Percentiles rank a stretch among this genome's conserved stretches.
These are phyloP conservation scores for Raffaelea deltoideospora DNA, from an alignment of 2,329 filamentous ascomycete genomes.

Conservation along the genomic window DNA sequence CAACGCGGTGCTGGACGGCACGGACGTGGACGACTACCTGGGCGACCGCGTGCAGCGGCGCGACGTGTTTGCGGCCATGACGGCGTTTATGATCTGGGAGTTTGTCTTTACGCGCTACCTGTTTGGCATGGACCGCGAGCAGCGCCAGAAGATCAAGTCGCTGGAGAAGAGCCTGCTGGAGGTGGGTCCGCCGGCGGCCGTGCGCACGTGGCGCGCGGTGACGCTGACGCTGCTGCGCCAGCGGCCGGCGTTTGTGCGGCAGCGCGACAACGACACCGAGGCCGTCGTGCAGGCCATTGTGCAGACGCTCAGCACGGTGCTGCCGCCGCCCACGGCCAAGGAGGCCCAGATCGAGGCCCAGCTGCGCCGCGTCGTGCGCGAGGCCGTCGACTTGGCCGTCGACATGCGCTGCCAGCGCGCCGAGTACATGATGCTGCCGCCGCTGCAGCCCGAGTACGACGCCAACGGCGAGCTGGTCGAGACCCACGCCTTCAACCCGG, in stretches of 20 bases:
- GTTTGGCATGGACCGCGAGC: slow-evolving; percentile 96
- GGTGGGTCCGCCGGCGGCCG: slow-evolving; percentile 74
- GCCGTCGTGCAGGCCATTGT: slow-evolving; percentile 89
- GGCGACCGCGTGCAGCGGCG: slow-evolving; percentile 75
- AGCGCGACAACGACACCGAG: slow-evolving; percentile 82
- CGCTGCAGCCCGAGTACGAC: slow-evolving; percentile 88
- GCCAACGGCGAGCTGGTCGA: slow-evolving; percentile 77
- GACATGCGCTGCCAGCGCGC: slow-evolving; percentile 96
- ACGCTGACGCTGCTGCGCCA: slow-evolving; percentile 80
- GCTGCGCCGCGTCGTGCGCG: slow-evolving; percentile 71
- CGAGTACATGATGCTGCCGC: slow-evolving; percentile 97
- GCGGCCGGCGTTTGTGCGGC: slow-evolving; percentile 62
- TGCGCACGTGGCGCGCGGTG: slow-evolving; percentile 92
- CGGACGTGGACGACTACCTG: slow-evolving; percentile 79
- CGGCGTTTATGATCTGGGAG: slow-evolving; percentile 99
- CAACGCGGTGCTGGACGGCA: slow-evolving; percentile 85
- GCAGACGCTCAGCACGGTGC: slow-evolving; percentile 64
- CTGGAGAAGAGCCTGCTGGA: slow-evolving; percentile 85
- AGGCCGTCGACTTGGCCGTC: slow-evolving; percentile 79
- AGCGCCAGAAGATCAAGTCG: slow-evolving; percentile 91
- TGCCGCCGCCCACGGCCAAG: slow-evolving; percentile 72
- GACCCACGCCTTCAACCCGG: slow-evolving; percentile 81
- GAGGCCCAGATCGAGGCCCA: slow-evolving; percentile 71
- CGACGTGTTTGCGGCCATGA: slow-evolving; percentile 96
- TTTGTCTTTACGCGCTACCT: slow-evolving; percentile 96